Base-by-base conservation (phyloP, 139 green algal species). In the Monoraphidium neglectum region DNA sequence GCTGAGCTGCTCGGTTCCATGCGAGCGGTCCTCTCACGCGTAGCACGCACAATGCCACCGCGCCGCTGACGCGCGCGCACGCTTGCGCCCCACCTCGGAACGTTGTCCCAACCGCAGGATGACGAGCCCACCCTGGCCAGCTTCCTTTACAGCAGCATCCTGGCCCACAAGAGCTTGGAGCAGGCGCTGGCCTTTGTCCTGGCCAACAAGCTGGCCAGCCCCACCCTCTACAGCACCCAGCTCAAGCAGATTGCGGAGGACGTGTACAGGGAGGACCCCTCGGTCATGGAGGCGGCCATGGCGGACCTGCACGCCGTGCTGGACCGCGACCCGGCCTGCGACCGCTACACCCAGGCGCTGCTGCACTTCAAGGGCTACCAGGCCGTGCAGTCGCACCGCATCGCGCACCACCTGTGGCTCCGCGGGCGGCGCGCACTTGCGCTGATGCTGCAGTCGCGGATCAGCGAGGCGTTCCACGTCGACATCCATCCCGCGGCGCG, bases 331-430 rank as follows among this genome's bases (percentile, higher is more conserved):
- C 94, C 96, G 5, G 97, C 96, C 3, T 99, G 96, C 80, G 87
- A 94, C 24, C 89, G 87, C 21, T 97, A 95, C 72, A 87, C 81
- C 13, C 90, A 94, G 79, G 91, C 84, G 64, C 79, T 99, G 66
- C 82, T 99, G 43, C 94, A 94, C 81, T 98, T 96, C 85, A 98
- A 98, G 84, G 94, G 95, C 30, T 98, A 94, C 76, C 94, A 98
- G 78, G 96, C 96, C 0, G 74, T 98, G 23, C 96, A 99, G 84
- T 81, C 81, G 61, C 82, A 97, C 60, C 84, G 94, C 21, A 86
- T 97, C 10, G 85, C 88, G 32, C 92, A 98, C 82, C 90, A 85
- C 73, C 81, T 98, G 64, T 97, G 90, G 90, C 76, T 68, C 24
- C 87, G 89, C 8, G 89, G 85, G 12, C 83, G 92, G 74, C 84